Evolutionary conservation across 495 filamentous ascomycete species (phyloP), one percentile per base, ranked within the genome.

Genomic region (Neurospora hispaniola): DNA sequence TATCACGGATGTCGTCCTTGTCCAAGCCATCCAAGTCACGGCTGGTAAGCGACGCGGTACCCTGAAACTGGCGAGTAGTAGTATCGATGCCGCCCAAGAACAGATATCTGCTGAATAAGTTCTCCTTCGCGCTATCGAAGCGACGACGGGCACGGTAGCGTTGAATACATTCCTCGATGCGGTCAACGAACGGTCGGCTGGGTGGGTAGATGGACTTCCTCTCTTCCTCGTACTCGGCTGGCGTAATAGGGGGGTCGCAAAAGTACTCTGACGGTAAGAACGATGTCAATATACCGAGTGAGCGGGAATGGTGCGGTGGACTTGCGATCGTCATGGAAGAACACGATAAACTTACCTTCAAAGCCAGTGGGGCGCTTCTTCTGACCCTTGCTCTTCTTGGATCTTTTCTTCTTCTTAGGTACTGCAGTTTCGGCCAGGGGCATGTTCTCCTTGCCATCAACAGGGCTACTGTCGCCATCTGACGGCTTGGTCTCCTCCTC

Each of bases 151-250:
- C 84, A 73, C 90, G 85, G 84, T 90, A 99, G 10, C 93, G 91
- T 73, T 93, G 90, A 42, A 98, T 90, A 46, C 92, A 96, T 73
- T 89, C 89, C 79, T 98, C 91, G 20, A 98, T 92, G 54, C 96
- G 94, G 62, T 77, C 76, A 2, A 73, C 75, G 68, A 81, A 81
- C 11, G 77, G 71, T 69, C 77, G 75, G 70, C 77, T 46, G 23
- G 72, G 68, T 12, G 77, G 73, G 40, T 81, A 81, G 62, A 78
- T 69, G 42, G 74, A 42, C 0, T 74, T 62, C 42, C 76, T 80
- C 78, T 95, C 91, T 69, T 92, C 83, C 5, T 84, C 77, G 70
- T 84, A 82, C 76, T 96, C 87, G 0, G 83, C 85, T 0, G 90
- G 90, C 0, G 91, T 94, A 43, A 97, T 80, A 1, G 95, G 94